Evolutionary conservation across 306 rosid species (phyloP).

Genomic region (Corylus avellana): DNA sequence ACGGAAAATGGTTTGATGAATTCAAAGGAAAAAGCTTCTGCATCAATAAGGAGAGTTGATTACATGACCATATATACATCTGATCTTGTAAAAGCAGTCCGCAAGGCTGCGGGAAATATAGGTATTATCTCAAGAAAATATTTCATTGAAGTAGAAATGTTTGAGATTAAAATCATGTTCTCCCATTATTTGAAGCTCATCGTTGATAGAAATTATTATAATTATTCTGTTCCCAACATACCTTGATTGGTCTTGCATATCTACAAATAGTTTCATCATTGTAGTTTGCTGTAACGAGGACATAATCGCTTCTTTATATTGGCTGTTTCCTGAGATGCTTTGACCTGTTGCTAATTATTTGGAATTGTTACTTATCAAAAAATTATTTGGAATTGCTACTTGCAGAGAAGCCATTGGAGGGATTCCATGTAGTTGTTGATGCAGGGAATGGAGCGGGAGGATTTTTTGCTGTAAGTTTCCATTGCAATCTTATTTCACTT

Average conservation of each 20-base stretch:
- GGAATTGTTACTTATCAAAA: slow-evolving; percentile 17
- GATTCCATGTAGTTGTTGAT: slow-evolving; percentile 92
- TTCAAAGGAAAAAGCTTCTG: slow-evolving; percentile 55
- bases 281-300: not conserved
- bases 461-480: slow-evolving; percentile 70
- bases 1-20: slow-evolving; percentile 48
- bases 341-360: slow-evolving; percentile 22
- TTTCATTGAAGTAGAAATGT: slow-evolving; percentile 24
- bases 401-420: slow-evolving; percentile 87
- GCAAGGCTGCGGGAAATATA: slow-evolving; percentile 83
- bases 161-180: slow-evolving; percentile 12
- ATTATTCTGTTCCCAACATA: not conserved
- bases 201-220: slow-evolving; percentile 4
- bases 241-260: slow-evolving; percentile 2
- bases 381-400: slow-evolving; percentile 16
- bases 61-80: slow-evolving; percentile 83
- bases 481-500: slow-evolving; percentile 11
- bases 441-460: slow-evolving; percentile 99
- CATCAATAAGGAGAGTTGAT: slow-evolving; percentile 60
- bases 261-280: not conserved
- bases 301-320: slow-evolving; percentile 2
- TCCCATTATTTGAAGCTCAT: slow-evolving; percentile 16
- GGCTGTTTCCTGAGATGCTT: slow-evolving; percentile 16
- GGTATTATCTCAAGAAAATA: slow-evolving; percentile 48
- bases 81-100: slow-evolving; percentile 85